Conservation (phyloP, 192 early-diverging fungal species). For the Gonapodya sp. region DNA sequence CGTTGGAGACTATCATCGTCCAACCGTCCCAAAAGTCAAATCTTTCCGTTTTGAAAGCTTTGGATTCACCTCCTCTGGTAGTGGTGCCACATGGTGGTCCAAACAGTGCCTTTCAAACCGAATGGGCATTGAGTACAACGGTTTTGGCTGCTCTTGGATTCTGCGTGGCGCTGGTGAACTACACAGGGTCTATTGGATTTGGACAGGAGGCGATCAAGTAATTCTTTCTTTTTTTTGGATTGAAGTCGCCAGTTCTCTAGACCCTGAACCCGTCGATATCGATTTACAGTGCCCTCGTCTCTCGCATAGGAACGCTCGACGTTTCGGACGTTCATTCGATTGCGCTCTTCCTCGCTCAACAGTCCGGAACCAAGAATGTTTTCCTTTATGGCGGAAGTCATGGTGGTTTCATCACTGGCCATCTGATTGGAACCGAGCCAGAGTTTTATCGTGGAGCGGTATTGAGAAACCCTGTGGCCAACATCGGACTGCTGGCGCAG, state of each 20-base stretch:
- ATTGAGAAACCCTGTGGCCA: conserved; percentile 66
- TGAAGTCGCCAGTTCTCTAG: not conserved
- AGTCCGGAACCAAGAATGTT: conserved; percentile 37
- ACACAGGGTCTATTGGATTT: conserved; percentile 67
- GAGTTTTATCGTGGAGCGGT: conserved; percentile 18
- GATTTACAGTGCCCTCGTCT: not conserved
- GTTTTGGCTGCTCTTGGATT: conserved; percentile 51
- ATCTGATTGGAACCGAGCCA: conserved; percentile 35
- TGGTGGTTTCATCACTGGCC: conserved; percentile 54
- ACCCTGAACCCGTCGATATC: not conserved
- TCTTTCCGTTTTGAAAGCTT: conserved; percentile 14
- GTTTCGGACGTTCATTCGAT: not conserved
- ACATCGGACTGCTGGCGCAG: conserved; percentile 30
- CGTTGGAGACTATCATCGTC: conserved; percentile 28
- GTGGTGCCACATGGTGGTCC: conserved; percentile 78
- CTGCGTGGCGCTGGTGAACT: conserved; percentile 54
- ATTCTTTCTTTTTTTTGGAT: conserved; percentile 49
- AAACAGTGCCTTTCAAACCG: conserved; percentile 44
- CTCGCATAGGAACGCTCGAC: not conserved
- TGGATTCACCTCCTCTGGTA: conserved; percentile 35
- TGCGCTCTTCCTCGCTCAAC: not conserved
- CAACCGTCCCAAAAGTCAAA: conserved; percentile 18
- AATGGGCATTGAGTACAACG: conserved; percentile 31
- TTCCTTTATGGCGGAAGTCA: conserved; percentile 64
- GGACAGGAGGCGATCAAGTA: conserved; percentile 57